Conservation (phyloP, 306 rosid species). For the Sicyos edulis region DNA sequence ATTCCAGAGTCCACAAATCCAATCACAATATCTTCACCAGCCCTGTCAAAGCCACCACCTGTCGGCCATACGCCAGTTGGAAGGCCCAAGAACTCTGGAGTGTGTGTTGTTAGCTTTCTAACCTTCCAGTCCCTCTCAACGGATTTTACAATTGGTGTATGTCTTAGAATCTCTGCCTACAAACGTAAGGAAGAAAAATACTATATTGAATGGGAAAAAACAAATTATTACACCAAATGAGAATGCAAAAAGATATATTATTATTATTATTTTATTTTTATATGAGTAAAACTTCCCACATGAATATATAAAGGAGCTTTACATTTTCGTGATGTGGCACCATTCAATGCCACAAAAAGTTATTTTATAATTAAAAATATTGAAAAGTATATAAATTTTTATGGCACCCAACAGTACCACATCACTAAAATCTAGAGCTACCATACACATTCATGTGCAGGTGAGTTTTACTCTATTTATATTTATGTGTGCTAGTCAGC, state of each 20-base stretch:
- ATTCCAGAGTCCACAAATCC: constrained; percentile 98
- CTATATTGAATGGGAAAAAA: constrained; percentile 23
- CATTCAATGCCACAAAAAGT: too few species aligned
- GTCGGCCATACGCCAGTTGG: constrained; percentile 99
- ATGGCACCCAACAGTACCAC: too few species aligned
- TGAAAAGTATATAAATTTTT: too few species aligned
- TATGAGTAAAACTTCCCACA: too few species aligned
- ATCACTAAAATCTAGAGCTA: too few species aligned
- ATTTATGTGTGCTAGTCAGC: too few species aligned
- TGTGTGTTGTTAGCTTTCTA: constrained; percentile 80
- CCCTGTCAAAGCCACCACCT: constrained; percentile 96
- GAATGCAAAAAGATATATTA: not conserved
- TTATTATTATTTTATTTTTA: too few species aligned
- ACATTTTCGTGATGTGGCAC: too few species aligned
- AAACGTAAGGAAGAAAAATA: constrained; percentile 46
- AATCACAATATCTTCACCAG: constrained; percentile 93
- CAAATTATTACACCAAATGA: constrained; percentile 19
- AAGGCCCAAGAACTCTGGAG: constrained; percentile 98
- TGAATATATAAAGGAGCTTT: too few species aligned
- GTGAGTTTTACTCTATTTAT: too few species aligned
- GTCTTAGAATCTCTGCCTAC: constrained; percentile 96
- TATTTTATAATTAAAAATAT: too few species aligned
- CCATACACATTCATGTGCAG: too few species aligned
- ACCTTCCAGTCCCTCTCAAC: constrained; percentile 97
- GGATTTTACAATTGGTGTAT: constrained; percentile 77